Base-by-base conservation (phyloP, 805 yeast species). In the Candida succiphila region DNA sequence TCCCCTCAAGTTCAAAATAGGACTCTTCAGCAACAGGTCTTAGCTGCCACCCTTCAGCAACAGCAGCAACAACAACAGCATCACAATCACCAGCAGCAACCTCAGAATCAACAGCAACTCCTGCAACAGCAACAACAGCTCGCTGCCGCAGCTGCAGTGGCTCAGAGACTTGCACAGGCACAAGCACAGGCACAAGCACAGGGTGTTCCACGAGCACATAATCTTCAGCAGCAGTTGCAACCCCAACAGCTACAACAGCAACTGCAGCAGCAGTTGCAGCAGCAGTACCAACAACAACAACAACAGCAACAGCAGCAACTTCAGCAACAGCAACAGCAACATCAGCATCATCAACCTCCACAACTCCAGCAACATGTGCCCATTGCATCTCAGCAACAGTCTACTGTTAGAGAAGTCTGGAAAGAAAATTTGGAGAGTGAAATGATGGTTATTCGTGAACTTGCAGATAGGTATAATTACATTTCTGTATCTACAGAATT, bases 401-500 rank as follows among this genome's bases (percentile, higher is more conserved):
- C 79, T 12, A 65, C 75, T 36, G 65, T 78, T 21, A 70, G 75
- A 46, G 88, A 83, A 42, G 92, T 83, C 20, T 81, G 89, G 87
- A 65, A 61, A 25, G 73, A 69, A 35, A 82, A 81, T 49, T 58
- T 83, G 41, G 78, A 78, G 43, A 65, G 67, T 35, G 92, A 81
- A 48, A 75, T 81, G 55, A 69, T 67, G 37, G 57, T 69, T 10
- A 70, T 82, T 32, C 66, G 87, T 40, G 67, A 69, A 33, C 62
- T 80, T 21, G 63, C 77, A 27, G 70, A 64, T 34, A 69, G 69
- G 37, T 77, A 69, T 45, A 70, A 75, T 35, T 63, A 67, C 43
- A 70, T 81, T 18, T 70, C 84, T 3, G 71, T 87, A 37, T 88
- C 87, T 45, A 87, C 94, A 30, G 97, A 92, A 55, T 87, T 92